Evolutionary conservation across 2,329 filamentous ascomycete genomes (phyloP), one percentile per base, ranked within the genome.

Genomic region (Cladobotryum protrusum): DNA sequence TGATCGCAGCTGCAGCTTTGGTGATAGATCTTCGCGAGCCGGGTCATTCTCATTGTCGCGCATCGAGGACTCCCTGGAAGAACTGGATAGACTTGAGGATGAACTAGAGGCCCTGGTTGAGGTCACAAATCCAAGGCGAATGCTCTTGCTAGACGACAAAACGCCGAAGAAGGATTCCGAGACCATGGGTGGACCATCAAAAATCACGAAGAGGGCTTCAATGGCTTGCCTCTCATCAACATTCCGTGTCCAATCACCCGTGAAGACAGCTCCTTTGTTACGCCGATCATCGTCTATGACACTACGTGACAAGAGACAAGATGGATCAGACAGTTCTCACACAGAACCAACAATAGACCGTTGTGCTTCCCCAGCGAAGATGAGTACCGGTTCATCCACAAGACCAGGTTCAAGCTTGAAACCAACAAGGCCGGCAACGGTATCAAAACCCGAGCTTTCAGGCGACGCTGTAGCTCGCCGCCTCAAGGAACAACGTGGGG

Each of bases 1-100:
- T 49, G 59, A 68, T 42, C 56, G 58, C 52, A 57, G 63, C 51
- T 56, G 63, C 44, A 70, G 63, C 43, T 68, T 70, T 54, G 59
- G 66, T 9, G 63, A 67, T 12, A 56, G 53, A n/a, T 64, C 63
- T 15, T 65, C 66, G 19, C 56, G 57, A 24, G 47, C 60, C 5
- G 64, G 60, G 0, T 68, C 64, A 5, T 63, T 58, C 53, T 69
- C 57, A 1, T 66, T 70, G 12, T 67, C 74, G 20, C 75, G 79
- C 15, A 84, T 85, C 45, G 82, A 85, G 59, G 81, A 84, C 60
- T 83, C 81, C 2, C 67, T 85, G 8, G 81, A 82, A 60, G 80
- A 79, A 54, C 68, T 85, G 17, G 82, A 85, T 59, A 70, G 72
- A 52, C 69, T 85, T 14, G 80, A 85, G 56, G 81, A 85, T 32